These are phyloP conservation scores for Acanthamoeba comandoni DNA, from an alignment of 208 protist species.

Conservation along the genomic window DNA sequence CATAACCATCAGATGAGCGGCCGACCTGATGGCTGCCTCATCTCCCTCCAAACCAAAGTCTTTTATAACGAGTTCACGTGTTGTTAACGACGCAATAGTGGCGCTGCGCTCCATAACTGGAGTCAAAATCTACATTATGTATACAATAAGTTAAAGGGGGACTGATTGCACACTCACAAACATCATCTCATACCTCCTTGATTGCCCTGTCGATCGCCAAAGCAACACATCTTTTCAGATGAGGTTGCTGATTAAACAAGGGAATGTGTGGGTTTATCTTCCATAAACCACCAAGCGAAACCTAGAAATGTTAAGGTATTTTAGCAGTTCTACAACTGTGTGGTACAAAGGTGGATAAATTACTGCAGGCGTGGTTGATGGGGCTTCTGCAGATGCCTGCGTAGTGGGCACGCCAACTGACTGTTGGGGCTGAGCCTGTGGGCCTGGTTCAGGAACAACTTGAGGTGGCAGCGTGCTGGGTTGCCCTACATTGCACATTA, in stretches of 20 bases:
- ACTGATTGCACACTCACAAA: not conserved
- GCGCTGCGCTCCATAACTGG: constrained; percentile 94
- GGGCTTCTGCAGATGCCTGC: too few species aligned
- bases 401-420: too few species aligned
- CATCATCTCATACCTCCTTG: constrained; percentile 48
- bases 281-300: constrained; percentile 1
- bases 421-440: too few species aligned
- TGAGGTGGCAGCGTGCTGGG: too few species aligned
- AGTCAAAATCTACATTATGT: constrained; percentile 84
- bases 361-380: too few species aligned
- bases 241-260: constrained; percentile 69
- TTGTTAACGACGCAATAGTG: constrained; percentile 93
- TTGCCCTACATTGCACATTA: too few species aligned
- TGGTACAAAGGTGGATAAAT: too few species aligned
- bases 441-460: too few species aligned
- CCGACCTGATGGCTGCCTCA: constrained; percentile 89
- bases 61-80: constrained; percentile 94
- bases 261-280: constrained; percentile 69
- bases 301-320: too few species aligned
- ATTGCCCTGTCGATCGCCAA: constrained; percentile 75
- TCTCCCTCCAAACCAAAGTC: constrained; percentile 96
- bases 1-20: constrained; percentile 93
- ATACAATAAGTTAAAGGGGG: constrained; percentile 3
- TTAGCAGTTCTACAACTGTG: too few species aligned
- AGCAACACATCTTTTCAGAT: constrained; percentile 57